These are phyloP conservation scores for Herpetospermum pedunculosum DNA, from an alignment of 306 rosid genomes.

Conservation along the genomic window DNA sequence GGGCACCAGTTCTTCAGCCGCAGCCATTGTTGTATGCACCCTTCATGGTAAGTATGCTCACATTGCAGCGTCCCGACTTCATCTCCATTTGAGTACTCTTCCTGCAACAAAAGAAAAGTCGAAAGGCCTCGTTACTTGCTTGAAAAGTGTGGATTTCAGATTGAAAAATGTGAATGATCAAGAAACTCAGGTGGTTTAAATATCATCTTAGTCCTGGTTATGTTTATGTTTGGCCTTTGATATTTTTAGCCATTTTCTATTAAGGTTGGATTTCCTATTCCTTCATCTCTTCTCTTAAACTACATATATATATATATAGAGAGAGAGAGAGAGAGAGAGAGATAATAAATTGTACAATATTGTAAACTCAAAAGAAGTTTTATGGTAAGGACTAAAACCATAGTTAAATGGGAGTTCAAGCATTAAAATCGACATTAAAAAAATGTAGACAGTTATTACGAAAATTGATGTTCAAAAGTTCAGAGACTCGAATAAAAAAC, in stretches of 20 bases:
- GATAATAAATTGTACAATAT: neutral
- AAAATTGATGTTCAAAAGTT: neutral
- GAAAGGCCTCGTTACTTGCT: neutral
- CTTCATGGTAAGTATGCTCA: conserved; percentile 63
- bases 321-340: no score
- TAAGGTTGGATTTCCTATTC: no score
- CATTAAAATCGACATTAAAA: neutral
- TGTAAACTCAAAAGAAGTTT: neutral
- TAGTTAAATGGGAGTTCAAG: neutral
- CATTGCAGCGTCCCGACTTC: conserved; percentile 66
- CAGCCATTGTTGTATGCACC: conserved; percentile 81
- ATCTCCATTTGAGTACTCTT: conserved; percentile 64
- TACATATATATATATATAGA: neutral
- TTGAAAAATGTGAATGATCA: neutral
- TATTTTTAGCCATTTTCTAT: neutral
- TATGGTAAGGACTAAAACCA: neutral
- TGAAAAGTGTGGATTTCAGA: neutral
- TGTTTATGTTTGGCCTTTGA: neutral
- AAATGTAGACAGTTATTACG: neutral
- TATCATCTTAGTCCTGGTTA: neutral
- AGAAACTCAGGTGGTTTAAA: neutral
- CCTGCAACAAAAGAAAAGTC: conserved; percentile 30
- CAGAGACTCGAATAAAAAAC: neutral
- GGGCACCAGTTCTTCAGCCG: conserved; percentile 98
- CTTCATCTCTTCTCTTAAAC: neutral